Evolutionary conservation across 139 green algal genomes (phyloP).

Genomic region (Dunaliella primolecta): DNA sequence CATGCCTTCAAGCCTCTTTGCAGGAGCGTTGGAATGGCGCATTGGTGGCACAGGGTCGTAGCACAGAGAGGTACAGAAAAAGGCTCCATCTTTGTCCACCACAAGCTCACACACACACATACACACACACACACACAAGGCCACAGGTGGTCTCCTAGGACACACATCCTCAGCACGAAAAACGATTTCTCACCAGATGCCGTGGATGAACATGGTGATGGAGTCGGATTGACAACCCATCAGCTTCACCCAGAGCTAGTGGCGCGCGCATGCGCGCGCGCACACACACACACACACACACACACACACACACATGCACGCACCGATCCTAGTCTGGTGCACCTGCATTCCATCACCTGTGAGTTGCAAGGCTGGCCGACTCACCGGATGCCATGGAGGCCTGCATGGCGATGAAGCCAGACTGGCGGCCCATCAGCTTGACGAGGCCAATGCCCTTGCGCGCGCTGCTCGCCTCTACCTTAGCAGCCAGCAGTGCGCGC

Average conservation of each 20-base stretch:
- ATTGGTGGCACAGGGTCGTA: too few species aligned
- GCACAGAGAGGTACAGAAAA: too few species aligned
- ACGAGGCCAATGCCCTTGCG: constrained; percentile 89
- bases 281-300: background rate
- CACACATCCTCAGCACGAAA: background rate
- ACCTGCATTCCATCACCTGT: too few species aligned
- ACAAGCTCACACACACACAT: background rate
- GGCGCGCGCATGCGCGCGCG: background rate
- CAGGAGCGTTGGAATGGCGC: too few species aligned
- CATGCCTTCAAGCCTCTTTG: too few species aligned
- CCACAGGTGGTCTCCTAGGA: background rate
- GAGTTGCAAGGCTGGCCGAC: background rate
- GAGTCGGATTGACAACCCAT: too few species aligned
- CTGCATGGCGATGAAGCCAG: constrained; percentile 95
- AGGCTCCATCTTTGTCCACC: too few species aligned
- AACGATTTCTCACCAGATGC: too few species aligned
- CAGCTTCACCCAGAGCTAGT: background rate
- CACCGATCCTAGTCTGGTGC: too few species aligned
- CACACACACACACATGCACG: background rate
- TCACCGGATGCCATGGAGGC: constrained; percentile 82
- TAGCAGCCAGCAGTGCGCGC: constrained; percentile 85
- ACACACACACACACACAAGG: background rate
- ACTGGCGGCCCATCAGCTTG: constrained; percentile 97
- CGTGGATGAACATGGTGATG: too few species aligned
- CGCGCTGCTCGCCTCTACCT: constrained; percentile 85